These are phyloP conservation scores for Phoma sp. DNA, from an alignment of 2,329 filamentous ascomycete species.

Conservation along the genomic window DNA sequence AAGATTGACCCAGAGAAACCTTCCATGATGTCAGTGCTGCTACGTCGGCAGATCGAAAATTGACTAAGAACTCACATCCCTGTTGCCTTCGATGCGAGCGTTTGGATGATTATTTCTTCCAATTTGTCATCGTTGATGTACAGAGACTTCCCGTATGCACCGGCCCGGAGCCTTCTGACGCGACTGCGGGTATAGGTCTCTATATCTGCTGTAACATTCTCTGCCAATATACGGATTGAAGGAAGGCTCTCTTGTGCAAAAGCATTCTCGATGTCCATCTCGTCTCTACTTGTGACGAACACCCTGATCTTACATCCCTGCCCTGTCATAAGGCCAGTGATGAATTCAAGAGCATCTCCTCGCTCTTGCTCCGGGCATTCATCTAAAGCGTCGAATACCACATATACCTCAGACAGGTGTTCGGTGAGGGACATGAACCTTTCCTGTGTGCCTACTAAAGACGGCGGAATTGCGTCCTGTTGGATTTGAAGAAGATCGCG, in stretches of 20 bases:
- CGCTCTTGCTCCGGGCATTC: slow-evolving; percentile 21
- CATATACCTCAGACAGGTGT: slow-evolving; percentile 7
- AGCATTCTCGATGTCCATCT: slow-evolving; percentile 26
- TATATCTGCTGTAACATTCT: slow-evolving; percentile 26
- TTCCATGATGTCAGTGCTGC: slow-evolving; percentile 5
- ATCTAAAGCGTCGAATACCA: slow-evolving; percentile 23
- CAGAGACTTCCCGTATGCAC: slow-evolving; percentile 18
- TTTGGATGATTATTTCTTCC: slow-evolving; percentile 20
- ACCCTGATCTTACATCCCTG: slow-evolving; percentile 18
- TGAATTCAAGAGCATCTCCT: slow-evolving; percentile 10
- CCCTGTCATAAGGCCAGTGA: slow-evolving; percentile 15
- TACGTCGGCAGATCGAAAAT: background rate
- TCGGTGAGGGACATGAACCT: slow-evolving; percentile 8
- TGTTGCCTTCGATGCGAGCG: slow-evolving; percentile 22
- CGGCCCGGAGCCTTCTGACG: slow-evolving; percentile 18
- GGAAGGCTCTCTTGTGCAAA: slow-evolving; percentile 22
- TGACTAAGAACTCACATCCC: slow-evolving; percentile 18
- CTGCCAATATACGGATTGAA: slow-evolving; percentile 22
- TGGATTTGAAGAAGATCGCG: slow-evolving; percentile 9
- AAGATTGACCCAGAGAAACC: slow-evolving; percentile 33
- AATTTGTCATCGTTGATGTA: slow-evolving; percentile 20
- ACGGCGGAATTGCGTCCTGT: slow-evolving; percentile 13
- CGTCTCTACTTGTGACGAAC: slow-evolving; percentile 27
- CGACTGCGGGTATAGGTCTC: slow-evolving; percentile 17
- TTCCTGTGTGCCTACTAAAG: slow-evolving; percentile 18